A percentile compares a stretch with the other conserved stretches of the same genome.
Evolutionary conservation across 1,284 basidiomycete genomes (phyloP).

Genomic region (Porodaedalea pini): DNA sequence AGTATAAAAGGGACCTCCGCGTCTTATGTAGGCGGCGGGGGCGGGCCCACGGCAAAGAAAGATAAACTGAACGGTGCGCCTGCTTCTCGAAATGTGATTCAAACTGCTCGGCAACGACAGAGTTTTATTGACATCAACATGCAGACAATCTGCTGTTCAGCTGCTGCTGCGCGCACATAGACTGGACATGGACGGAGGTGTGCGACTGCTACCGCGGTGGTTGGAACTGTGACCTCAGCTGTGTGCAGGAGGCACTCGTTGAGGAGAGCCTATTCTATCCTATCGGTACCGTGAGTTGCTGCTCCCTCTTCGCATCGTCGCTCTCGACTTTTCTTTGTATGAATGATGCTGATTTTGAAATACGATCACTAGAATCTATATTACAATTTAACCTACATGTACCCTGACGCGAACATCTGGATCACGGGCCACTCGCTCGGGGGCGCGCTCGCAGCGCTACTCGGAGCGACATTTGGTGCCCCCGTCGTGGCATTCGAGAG

Average conservation of each 20-base stretch:
- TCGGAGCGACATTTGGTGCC: slow-evolving; percentile 89
- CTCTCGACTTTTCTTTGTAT: neutral
- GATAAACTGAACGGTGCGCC: slow-evolving; percentile 66
- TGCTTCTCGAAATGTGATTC: neutral
- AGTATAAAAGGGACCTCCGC: slow-evolving; percentile 95
- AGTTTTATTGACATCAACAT: neutral
- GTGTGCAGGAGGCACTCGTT: slow-evolving; percentile 75
- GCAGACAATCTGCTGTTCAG: slow-evolving; percentile 83
- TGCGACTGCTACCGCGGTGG: slow-evolving; percentile 87
- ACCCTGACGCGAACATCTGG: slow-evolving; percentile 93
- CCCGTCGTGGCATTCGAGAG: slow-evolving; percentile 90
- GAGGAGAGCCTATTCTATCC: slow-evolving; percentile 90
- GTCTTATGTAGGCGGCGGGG: slow-evolving; percentile 68
- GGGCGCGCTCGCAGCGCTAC: slow-evolving; percentile 63
- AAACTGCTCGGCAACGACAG: slow-evolving; percentile 48
- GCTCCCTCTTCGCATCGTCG: no score
- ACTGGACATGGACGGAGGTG: slow-evolving; percentile 93
- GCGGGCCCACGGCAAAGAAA: slow-evolving; percentile 81
- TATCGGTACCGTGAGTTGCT: slow-evolving; percentile 69
- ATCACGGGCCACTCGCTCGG: slow-evolving; percentile 79
- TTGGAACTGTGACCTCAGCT: slow-evolving; percentile 81
- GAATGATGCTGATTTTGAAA: neutral
- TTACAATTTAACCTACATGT: slow-evolving; percentile 92
- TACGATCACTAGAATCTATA: slow-evolving; percentile 70
- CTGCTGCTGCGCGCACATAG: slow-evolving; percentile 94